Percentiles rank a stretch among this genome's conserved stretches.
Conservation (phyloP, 2,329 filamentous ascomycete genomes). For the Ascochyta viciae-villosae region DNA sequence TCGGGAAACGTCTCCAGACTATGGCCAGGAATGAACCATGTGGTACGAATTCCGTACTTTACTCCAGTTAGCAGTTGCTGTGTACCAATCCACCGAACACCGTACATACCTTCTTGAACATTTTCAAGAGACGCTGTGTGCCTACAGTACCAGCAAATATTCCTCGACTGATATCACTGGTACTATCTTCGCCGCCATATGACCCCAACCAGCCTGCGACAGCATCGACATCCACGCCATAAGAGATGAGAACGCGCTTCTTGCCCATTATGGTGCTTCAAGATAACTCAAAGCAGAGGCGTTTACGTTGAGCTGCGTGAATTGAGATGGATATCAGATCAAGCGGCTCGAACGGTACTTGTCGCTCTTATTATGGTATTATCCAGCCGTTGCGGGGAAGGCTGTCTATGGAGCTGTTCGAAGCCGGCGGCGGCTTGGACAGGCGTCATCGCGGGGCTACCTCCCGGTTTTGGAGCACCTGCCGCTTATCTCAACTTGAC, state of each 20-base stretch:
- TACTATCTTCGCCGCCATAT: slow-evolving; percentile 75
- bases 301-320: background rate
- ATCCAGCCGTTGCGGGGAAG: slow-evolving; percentile 22
- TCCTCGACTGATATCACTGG: slow-evolving; percentile 72
- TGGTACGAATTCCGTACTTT: slow-evolving; percentile 71
- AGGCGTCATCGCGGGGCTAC: slow-evolving; percentile 8
- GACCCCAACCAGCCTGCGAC: slow-evolving; percentile 74
- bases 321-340: background rate
- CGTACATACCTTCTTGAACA: slow-evolving; percentile 64
- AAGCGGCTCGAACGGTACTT: background rate
- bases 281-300: background rate
- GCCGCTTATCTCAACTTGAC: slow-evolving; percentile 2
- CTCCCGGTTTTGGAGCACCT: background rate
- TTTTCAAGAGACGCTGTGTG: slow-evolving; percentile 69
- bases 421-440: slow-evolving; percentile 12
- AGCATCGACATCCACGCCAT: slow-evolving; percentile 76
- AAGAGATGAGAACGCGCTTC: slow-evolving; percentile 64
- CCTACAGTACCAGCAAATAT: slow-evolving; percentile 75
- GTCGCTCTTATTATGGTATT: slow-evolving; percentile 11
- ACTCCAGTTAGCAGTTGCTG: background rate
- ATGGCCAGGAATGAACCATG: slow-evolving; percentile 69
- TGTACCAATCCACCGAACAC: too few species aligned
- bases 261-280: slow-evolving; percentile 46
- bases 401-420: slow-evolving; percentile 8
- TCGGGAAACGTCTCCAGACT: slow-evolving; percentile 72